Evolutionary conservation across 805 yeast genomes (phyloP), one percentile per base, ranked within the genome.

Genomic region (Candida chauliodis): DNA sequence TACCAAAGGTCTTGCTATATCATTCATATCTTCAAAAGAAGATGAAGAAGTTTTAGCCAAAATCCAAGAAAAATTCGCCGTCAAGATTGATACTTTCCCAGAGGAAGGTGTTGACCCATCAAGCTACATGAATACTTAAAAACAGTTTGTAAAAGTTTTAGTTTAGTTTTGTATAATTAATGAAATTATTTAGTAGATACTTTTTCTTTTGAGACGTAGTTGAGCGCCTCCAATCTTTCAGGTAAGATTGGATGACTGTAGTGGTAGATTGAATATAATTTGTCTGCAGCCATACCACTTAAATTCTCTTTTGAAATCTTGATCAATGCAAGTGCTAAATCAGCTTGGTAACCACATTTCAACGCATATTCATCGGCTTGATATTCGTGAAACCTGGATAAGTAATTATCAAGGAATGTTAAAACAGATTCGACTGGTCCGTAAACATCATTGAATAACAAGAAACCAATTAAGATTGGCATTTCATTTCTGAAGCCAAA

Each of bases 81-180:
- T 93, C 52, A 87, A 90, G 71, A 81, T 91, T 58, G 75, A 89
- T 44, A 95, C 86, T 56, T 90, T 87, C 81, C 98, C 99, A 45
- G 97, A 84, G 59, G 98, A 87, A 63, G 97, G 98, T 67, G 88
- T 91, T 56, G 99, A 93, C 64, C 90, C 97, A 53, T 81, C 96
- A 40, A 89, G 97, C 54, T 91, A 91, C 73, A 90, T 93, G 95
- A 91, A 91, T 80, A 84, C 95, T 52, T 89, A 34, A 13, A 26
- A 21, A 21, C n/a, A n/a, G n/a, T n/a, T n/a, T n/a, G n/a, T n/a
- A n/a, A n/a, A n/a, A n/a, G n/a, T n/a, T n/a, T n/a, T n/a, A n/a
- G n/a, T n/a, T n/a, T n/a, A n/a, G n/a, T n/a, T 16, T 30, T 17
- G 5, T 18, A 10, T 30, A 17, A 16, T 30, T 6, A 21, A 21